Conservation (phyloP, 768 basidiomycete genomes). For the Multifurca ochricompacta region DNA sequence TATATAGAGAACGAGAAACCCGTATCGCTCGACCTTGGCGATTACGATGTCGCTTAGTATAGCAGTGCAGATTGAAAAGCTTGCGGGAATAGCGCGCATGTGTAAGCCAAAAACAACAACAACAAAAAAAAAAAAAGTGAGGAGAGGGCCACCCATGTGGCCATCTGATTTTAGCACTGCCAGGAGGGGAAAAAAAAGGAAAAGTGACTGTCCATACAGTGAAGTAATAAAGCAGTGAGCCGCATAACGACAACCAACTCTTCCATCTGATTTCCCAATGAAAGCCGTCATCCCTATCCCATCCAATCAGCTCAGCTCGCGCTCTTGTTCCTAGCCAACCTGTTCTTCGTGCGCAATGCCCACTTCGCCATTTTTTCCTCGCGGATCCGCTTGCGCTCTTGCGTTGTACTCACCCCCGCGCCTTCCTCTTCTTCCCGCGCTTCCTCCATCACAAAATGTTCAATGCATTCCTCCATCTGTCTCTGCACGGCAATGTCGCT, state of each 20-base stretch:
- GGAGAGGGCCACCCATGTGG: background rate
- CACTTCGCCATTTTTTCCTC: slow-evolving; percentile 35
- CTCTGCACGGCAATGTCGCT: slow-evolving; percentile 38
- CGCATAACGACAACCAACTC: background rate
- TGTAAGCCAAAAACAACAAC: too few relatives aligned
- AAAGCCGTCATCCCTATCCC: background rate
- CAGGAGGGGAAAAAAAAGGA: background rate
- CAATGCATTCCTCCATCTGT: slow-evolving; percentile 68
- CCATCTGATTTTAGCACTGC: background rate
- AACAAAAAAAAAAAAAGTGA: background rate
- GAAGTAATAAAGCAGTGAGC: too few relatives aligned
- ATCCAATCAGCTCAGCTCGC: background rate
- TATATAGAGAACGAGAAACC: slow-evolving; percentile 2
- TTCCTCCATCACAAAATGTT: slow-evolving; percentile 38
- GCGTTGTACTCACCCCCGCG: slow-evolving; percentile 57
- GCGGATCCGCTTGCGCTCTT: slow-evolving; percentile 53
- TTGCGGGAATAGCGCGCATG: slow-evolving; percentile 3
- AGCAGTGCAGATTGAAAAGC: background rate
- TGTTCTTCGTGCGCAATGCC: slow-evolving; percentile 29
- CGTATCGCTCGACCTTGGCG: background rate
- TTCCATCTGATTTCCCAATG: background rate
- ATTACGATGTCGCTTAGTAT: background rate
- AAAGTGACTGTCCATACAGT: background rate
- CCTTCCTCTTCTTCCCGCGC: slow-evolving; percentile 47
- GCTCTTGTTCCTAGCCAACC: slow-evolving; percentile 20